Base-by-base conservation (phyloP, 1,284 basidiomycete species). In the Stygiomarasmius scandens region DNA sequence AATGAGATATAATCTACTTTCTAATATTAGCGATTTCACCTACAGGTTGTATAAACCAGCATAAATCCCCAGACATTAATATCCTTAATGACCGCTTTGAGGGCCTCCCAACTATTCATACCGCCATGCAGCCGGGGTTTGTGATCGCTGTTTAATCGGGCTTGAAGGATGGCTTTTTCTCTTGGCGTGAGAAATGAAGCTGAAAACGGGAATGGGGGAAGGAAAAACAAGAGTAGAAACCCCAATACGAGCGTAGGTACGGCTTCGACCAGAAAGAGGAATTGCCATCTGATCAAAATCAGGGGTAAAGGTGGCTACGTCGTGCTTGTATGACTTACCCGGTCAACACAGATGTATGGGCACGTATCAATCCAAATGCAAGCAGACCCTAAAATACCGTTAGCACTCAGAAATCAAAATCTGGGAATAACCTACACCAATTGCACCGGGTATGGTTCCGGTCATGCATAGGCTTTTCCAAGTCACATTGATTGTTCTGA, bases 91-190 rank as follows among this genome's bases (percentile, higher is more conserved):
- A 84, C 66, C 11, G 76, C 78, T 60, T 80, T 81, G 68, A 84
- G 76, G 2, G 80, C 81, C 59, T 77, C 65, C 81, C 78, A 81
- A 27, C 81, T 81, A 20, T 68, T 76, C 80, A 82, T 80, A 20
- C 82, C 82, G 24, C 82, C 81, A 62, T 83, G 82, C 1, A 80
- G 82, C 54, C 77, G 77, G 6, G 82, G 82, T 60, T 75, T 81
- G 54, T 84, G 82, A 62, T 83, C 81, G 11, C 76, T 69, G 58
- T 82, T 77, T n/a, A 84, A 63, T 6, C 82, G 74, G 22, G 81
- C 81, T 66, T 83, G 81, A 1, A 82, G 81, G 51, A 84, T 84
- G 4, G 82, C 78, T 25, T 75, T 70, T 63, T 84, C 78, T 25
- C 81, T 75, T 1, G 76, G 75, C 16, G 66, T 73, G 4, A 70